These are phyloP conservation scores for Termitomyces sp. DNA, from an alignment of 768 basidiomycete genomes.

Conservation along the genomic window DNA sequence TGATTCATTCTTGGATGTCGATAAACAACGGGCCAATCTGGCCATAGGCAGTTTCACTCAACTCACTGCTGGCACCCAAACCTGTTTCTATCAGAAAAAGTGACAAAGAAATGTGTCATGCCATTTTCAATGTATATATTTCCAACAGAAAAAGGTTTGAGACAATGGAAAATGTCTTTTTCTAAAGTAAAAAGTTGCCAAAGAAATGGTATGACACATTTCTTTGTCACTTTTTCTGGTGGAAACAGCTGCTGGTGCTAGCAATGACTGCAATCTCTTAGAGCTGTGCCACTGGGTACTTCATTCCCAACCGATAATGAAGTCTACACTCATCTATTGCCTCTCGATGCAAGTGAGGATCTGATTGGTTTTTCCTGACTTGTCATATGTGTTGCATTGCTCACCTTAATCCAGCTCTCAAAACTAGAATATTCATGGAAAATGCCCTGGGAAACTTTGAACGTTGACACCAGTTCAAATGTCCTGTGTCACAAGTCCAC, in stretches of 20 bases:
- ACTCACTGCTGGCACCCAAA: too few species aligned
- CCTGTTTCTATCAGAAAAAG: too few species aligned
- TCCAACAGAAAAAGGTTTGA: too few species aligned
- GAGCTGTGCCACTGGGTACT: neutral
- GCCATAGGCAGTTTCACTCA: neutral
- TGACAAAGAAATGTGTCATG: too few species aligned
- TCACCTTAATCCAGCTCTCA: neutral
- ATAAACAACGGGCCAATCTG: neutral
- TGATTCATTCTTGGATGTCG: neutral
- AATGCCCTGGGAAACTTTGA: neutral
- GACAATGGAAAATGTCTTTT: too few species aligned
- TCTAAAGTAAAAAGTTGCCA: too few species aligned
- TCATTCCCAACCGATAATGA: neutral
- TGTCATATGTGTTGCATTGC: too few species aligned
- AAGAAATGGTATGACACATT: too few species aligned
- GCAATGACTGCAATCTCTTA: neutral
- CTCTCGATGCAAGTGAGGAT: neutral
- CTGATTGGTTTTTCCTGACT: neutral
- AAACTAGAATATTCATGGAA: neutral
- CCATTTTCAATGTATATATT: too few species aligned
- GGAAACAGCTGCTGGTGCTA: too few species aligned
- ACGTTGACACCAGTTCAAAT: neutral
- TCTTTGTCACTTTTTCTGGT: too few species aligned
- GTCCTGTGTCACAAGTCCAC: neutral
- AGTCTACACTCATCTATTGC: neutral